These are phyloP conservation scores for Vaccinium corymbosum DNA, from an alignment of 148 eudicot genomes.

Conservation along the genomic window DNA sequence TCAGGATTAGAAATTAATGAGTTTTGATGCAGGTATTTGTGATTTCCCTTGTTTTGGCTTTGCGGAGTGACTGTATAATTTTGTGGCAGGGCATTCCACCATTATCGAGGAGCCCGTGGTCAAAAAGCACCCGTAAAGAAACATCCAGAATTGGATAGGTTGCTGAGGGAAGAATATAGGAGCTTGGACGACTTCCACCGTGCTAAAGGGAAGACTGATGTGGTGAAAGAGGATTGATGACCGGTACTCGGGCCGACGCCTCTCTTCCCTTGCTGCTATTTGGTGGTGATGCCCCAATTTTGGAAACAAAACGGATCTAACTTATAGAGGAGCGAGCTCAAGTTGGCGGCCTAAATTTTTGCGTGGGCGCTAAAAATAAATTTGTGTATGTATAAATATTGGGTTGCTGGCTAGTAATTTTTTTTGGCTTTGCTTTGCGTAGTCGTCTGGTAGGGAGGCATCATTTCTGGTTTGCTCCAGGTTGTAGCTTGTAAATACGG, in stretches of 20 bases:
- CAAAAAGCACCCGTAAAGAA: slow-evolving; percentile 51
- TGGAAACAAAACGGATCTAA: slow-evolving; percentile 5
- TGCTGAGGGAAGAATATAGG: slow-evolving; percentile 60
- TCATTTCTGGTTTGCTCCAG: slow-evolving; percentile 23
- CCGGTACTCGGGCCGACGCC: slow-evolving; percentile 12
- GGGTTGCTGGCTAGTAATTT: slow-evolving; percentile 11
- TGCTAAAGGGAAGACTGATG: slow-evolving; percentile 36
- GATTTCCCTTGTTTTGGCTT: not conserved
- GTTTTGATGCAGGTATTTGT: not conserved
- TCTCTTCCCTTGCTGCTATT: not conserved
- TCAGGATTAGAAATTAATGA: not conserved
- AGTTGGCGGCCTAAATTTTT: slow-evolving; percentile 20
- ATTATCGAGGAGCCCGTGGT: slow-evolving; percentile 46
- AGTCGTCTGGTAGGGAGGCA: slow-evolving; percentile 25
- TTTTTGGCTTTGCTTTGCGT: slow-evolving; percentile 13
- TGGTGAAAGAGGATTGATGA: slow-evolving; percentile 21
- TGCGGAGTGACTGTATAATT: not conserved
- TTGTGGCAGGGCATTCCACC: slow-evolving; percentile 82
- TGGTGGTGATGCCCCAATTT: slow-evolving; percentile 10
- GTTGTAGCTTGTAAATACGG: slow-evolving; percentile 29
- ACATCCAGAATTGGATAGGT: slow-evolving; percentile 52
- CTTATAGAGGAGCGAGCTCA: slow-evolving; percentile 11
- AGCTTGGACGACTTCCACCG: slow-evolving; percentile 65
- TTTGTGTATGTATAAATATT: not conserved
- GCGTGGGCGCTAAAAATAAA: slow-evolving; percentile 4